Evolutionary conservation across 768 basidiomycete genomes (phyloP).

Genomic region (Suillus americanus): DNA sequence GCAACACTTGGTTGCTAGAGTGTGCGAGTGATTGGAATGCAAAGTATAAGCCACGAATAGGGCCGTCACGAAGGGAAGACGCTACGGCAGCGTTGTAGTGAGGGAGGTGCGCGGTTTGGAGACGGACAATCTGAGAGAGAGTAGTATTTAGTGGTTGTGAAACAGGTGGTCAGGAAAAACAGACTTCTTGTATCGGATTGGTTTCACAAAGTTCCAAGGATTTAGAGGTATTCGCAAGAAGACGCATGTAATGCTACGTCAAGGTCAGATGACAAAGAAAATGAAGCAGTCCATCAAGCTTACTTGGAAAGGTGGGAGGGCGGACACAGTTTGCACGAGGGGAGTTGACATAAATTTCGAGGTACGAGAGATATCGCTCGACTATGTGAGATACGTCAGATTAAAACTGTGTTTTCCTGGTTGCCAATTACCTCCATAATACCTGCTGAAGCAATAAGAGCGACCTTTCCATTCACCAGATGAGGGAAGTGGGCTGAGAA

Average conservation of each 20-base stretch:
- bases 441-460: constrained; percentile 68
- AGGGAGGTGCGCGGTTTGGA: constrained; percentile 74
- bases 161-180: constrained; percentile 4
- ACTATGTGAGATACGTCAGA: constrained; percentile 33
- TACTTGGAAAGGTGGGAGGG: constrained; percentile 63
- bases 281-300: constrained; percentile 17
- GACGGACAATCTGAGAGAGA: constrained; percentile 59
- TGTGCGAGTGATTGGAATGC: constrained; percentile 54
- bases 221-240: constrained; percentile 40
- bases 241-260: constrained; percentile 50
- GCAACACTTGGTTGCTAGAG: constrained; percentile 48
- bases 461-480: constrained; percentile 63
- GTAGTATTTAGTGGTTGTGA: background rate
- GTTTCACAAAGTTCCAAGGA: constrained; percentile 16
- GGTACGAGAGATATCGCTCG: constrained; percentile 68
- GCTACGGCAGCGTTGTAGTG: constrained; percentile 78
- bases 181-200: constrained; percentile 46
- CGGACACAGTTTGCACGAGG: constrained; percentile 63
- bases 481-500: constrained; percentile 73
- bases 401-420: background rate
- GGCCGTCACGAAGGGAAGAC: constrained; percentile 71
- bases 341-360: constrained; percentile 79
- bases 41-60: constrained; percentile 58
- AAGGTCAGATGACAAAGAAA: background rate
- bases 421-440: constrained; percentile 57